Evolutionary conservation across 352 stramenopile species (phyloP), one percentile per base, ranked within the genome.

Genomic region (Thalassiosira ordinaria): DNA sequence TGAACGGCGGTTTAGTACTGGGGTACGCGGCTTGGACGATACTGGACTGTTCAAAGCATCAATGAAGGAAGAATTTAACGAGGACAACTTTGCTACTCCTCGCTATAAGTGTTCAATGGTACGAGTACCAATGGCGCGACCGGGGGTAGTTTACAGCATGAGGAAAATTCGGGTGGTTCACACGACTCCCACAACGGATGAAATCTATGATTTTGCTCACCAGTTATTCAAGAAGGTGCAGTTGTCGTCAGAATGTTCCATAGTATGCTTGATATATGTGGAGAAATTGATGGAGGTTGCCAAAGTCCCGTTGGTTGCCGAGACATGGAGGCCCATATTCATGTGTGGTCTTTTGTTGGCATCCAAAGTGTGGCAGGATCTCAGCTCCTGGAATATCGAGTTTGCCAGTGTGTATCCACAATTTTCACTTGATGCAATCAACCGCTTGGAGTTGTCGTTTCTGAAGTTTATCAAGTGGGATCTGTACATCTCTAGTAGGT

Each of bases 361-460:
- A 18, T 99, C 96, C 73, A 99, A 99, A 86, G 96, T 99, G 5
- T 99, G 97, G 97, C 97, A 99, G 88, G 97, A 99, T 87, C 89
- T 99, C 75, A 98, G 94, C 80, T 98, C 94, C 1, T 99, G 97
- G 97, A 99, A 99, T 85, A 93, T 94, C 71, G 90, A 94, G 89
- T 99, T 99, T 91, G 96, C 95, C 46, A 96, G 92, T 84, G 97
- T 99, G 59, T 99, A 99, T 93, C 97, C 97, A 55, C 96, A 99
- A 88, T 99, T 98, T 86, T 97, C 96, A 27, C 89, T 99, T 44
- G 94, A 98, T 69, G 96, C 94, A 70, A 99, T 99, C 91, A 99
- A 99, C 86, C 91, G 92, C 6, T 93, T 99, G 53, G 97, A 99
- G 86, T 84, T 96, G 7, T 90, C 97, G 61, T 99, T 99, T 81